Base-by-base conservation (phyloP, 2,329 filamentous ascomycete species). In the Aspergillus sp. region DNA sequence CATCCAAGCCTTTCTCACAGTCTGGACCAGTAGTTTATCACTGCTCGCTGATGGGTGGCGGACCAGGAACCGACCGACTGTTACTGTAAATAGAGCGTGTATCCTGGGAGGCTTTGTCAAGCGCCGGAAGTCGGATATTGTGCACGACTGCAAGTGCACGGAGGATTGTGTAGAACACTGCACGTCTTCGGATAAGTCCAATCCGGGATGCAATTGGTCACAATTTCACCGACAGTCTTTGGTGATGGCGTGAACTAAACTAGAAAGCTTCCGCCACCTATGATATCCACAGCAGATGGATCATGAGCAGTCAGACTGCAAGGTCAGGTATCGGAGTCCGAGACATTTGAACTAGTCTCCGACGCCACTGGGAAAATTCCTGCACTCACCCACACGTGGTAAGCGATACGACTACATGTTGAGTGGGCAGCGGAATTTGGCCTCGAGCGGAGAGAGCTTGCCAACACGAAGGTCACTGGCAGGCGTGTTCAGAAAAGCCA, bases 341-440 rank as follows among this genome's bases (percentile, higher is more conserved):
- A 60, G 49, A 57, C 54, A 57, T 36, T 41, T 25, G 54, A 49
- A 25, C 48, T 60, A 57, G 58, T 52, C 47, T 60, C 58, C 36
- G 48, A 51, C 58, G 53, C 58, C 58, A 60, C 53, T 47, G 30
- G 13, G 23, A 23, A 53, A 53, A 53, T 32, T 53, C 17, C 39
- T 52, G 58, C 43, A 50, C 21, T 23, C 45, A 25, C n/a, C 13
- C 28, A 38, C 55, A 57, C 55, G 49, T 57, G 55, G 55, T 17
- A 32, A 50, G 55, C 49, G 45, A 57, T 17, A 6, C 9, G 21
- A 45, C 10, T 45, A 45, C 19, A 19, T 17, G 4, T 3, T 19
- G 21, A 6, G 13, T 21, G 19, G 19, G 13, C 19, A 45, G 41
- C 8, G 5, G 17, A 45, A 45, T 21, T 13, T 21, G 17, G 19